Evolutionary conservation across 306 rosid species (phyloP).

Genomic region (Ammopiptanthus mongolicus): DNA sequence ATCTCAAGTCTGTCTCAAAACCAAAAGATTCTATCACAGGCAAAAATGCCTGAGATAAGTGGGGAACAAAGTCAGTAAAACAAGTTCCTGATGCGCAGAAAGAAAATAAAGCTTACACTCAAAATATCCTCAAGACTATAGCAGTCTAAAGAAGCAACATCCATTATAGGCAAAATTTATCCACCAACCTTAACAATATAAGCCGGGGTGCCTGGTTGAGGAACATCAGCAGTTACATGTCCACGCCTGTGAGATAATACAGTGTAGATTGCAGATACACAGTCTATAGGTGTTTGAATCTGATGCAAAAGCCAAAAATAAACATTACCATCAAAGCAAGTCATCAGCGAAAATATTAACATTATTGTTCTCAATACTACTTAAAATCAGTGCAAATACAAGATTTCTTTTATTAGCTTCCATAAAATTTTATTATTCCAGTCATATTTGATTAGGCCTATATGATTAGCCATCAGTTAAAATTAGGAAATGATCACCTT

Average conservation of each 20-base stretch:
- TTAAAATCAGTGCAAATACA: background rate
- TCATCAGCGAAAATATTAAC: conserved; percentile 6
- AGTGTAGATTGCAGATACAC: conserved; percentile 97
- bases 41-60: conserved; percentile 73
- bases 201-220: conserved; percentile 99
- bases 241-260: conserved; percentile 98
- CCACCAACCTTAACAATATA: conserved; percentile 79
- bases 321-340: conserved; percentile 13
- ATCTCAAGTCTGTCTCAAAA: conserved; percentile 94
- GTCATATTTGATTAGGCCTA: background rate
- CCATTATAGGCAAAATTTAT: conserved; percentile 1
- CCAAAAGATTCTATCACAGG: conserved; percentile 97
- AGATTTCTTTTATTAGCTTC: background rate
- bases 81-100: background rate
- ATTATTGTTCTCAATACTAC: background rate
- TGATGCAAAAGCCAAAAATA: conserved; percentile 38
- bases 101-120: background rate
- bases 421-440: background rate
- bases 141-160: background rate
- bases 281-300: conserved; percentile 98
- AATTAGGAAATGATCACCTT: background rate
- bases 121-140: background rate
- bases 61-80: conserved; percentile 4
- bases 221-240: conserved; percentile 97
- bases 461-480: background rate